Percentiles rank a stretch among this genome's conserved stretches.
Evolutionary conservation across 495 filamentous ascomycete species (phyloP).

Genomic region (Hyphodiscus hymeniophilus): DNA sequence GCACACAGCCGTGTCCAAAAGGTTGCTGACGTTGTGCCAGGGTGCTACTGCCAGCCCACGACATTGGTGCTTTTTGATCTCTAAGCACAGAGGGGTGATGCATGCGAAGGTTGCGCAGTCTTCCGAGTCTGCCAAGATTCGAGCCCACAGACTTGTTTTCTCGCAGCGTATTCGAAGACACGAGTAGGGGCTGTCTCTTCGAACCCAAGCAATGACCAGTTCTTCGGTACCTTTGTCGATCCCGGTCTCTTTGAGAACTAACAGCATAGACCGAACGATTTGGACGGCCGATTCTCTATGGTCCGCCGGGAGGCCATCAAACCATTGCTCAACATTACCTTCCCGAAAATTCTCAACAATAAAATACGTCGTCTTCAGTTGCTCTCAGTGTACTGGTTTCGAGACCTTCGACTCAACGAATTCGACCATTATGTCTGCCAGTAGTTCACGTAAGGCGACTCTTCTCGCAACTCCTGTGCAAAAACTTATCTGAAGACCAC

Average conservation of each 20-base stretch:
- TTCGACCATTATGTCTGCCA: not conserved
- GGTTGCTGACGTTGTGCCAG: conserved; percentile 7
- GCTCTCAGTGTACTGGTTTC: conserved; percentile 3
- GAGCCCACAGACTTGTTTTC: conserved; percentile 11
- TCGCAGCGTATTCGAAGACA: conserved; percentile 10
- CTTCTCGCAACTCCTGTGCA: conserved; percentile 11
- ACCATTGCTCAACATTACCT: conserved; percentile 2
- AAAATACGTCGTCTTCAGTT: not conserved
- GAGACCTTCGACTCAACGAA: conserved; percentile 1
- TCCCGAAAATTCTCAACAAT: conserved; percentile 6
- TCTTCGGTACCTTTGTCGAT: conserved; percentile 3
- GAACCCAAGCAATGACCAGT: conserved; percentile 9
- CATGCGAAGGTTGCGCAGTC: conserved; percentile 13
- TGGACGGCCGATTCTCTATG: not conserved
- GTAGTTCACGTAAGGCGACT: conserved; percentile 4
- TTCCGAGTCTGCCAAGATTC: conserved; percentile 8
- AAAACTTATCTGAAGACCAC: conserved; percentile 8
- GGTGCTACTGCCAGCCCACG: conserved; percentile 1
- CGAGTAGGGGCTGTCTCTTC: conserved; percentile 6
- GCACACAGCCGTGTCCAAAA: conserved; percentile 6
- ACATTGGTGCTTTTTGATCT: conserved; percentile 7
- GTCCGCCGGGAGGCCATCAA: not conserved
- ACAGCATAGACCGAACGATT: conserved; percentile 6
- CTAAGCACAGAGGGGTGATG: conserved; percentile 9
- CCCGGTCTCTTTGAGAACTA: conserved; percentile 7